These are phyloP conservation scores for Pseudozyma sp. DNA, from an alignment of 1,284 basidiomycete genomes.

Conservation along the genomic window DNA sequence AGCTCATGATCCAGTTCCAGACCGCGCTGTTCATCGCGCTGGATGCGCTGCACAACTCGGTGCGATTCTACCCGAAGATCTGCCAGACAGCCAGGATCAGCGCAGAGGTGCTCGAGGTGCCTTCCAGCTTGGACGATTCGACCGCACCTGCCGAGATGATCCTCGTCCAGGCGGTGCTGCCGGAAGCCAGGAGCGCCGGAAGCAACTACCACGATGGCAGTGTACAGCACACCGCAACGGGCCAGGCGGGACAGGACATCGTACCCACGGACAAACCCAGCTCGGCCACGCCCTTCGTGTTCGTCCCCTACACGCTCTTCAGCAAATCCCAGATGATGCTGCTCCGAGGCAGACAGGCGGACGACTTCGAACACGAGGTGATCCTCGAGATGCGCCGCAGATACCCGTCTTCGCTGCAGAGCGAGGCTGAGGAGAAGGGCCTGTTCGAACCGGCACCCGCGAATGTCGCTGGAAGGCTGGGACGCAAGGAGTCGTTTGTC, in stretches of 20 bases:
- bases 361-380: conserved; percentile 69
- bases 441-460: conserved; percentile 8
- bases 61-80: conserved; percentile 71
- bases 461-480: not conserved
- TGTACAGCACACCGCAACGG: conserved; percentile 61
- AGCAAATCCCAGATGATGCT: conserved; percentile 72
- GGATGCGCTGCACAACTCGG: conserved; percentile 71
- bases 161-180: conserved; percentile 71
- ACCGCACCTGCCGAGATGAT: conserved; percentile 69
- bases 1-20: conserved; percentile 71
- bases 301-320: conserved; percentile 72
- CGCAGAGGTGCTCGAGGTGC: conserved; percentile 72
- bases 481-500: conserved; percentile 41
- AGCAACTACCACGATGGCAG: conserved; percentile 48
- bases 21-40: conserved; percentile 71
- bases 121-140: conserved; percentile 68
- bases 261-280: conserved; percentile 69
- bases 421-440: conserved; percentile 60
- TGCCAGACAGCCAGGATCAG: conserved; percentile 70
- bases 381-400: conserved; percentile 69
- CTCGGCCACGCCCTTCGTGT: conserved; percentile 71
- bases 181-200: conserved; percentile 64
- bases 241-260: conserved; percentile 61
- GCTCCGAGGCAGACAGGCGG: conserved; percentile 69
- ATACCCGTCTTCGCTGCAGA: conserved; percentile 60